Evolutionary conservation across 331 rosid species (phyloP).

Genomic region (Saraca asoca): DNA sequence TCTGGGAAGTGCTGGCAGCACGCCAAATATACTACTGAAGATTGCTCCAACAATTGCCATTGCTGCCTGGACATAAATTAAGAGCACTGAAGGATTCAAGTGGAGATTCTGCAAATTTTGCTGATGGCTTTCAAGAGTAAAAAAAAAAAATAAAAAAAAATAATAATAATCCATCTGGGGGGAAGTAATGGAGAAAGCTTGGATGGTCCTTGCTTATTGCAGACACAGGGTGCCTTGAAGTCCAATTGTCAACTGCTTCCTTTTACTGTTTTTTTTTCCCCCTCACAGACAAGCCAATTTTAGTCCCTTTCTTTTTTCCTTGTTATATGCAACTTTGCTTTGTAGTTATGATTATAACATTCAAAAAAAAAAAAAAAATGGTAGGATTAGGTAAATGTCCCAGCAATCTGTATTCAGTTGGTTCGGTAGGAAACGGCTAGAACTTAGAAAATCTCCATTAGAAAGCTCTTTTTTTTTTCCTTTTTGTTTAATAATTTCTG

Average conservation of each 20-base stretch:
- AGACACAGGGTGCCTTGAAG: slow-evolving; percentile 35
- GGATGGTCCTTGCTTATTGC: slow-evolving; percentile 14
- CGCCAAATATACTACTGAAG: not conserved
- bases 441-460: not conserved
- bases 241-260: slow-evolving; percentile 7
- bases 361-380: slow-evolving; percentile 5
- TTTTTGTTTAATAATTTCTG: too few species aligned
- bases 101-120: slow-evolving; percentile 20
- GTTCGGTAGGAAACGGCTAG: slow-evolving; percentile 25
- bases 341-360: slow-evolving; percentile 23
- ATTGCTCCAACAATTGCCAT: slow-evolving; percentile 20
- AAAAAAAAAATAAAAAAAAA: too few species aligned
- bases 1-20: not conserved
- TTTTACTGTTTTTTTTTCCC: not conserved
- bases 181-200: slow-evolving; percentile 14
- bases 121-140: slow-evolving; percentile 23
- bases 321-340: slow-evolving; percentile 6
- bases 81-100: slow-evolving; percentile 22
- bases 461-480: too few species aligned
- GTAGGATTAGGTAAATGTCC: slow-evolving; percentile 23
- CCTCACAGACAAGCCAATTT: slow-evolving; percentile 23
- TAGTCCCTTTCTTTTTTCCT: slow-evolving; percentile 31
- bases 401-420: slow-evolving; percentile 28
- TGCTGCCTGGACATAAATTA: slow-evolving; percentile 27
- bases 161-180: not conserved